Evolutionary conservation across 2,329 filamentous ascomycete genomes (phyloP).

Genomic region (Verticillium nonalfalfae): DNA sequence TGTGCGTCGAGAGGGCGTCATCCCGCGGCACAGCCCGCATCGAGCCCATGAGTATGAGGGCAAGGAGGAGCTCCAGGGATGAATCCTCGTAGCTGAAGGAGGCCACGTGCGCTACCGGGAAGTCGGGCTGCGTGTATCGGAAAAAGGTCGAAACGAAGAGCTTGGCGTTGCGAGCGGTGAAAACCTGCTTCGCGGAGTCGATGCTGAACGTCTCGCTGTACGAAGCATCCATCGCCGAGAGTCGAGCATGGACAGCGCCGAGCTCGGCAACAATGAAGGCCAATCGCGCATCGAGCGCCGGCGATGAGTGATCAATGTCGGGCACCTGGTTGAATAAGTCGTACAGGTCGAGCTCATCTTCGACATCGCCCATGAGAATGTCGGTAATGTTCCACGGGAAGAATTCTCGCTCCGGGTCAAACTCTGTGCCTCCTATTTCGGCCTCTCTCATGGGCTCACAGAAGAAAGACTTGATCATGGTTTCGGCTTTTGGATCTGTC

Average conservation of each 20-base stretch:
- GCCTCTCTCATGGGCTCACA: constrained; percentile 7
- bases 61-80: constrained; percentile 9
- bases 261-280: constrained; percentile 8
- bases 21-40: constrained; percentile 12
- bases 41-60: constrained; percentile 12
- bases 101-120: constrained; percentile 19
- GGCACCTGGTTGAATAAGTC: constrained; percentile 1
- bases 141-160: constrained; percentile 16
- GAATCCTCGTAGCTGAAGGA: constrained; percentile 13
- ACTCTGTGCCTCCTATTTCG: constrained; percentile 1
- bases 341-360: constrained; percentile 1
- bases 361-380: constrained; percentile 4
- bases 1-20: constrained; percentile 8
- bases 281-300: constrained; percentile 2
- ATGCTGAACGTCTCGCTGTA: constrained; percentile 10
- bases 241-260: constrained; percentile 7
- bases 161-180: constrained; percentile 13
- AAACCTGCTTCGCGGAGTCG: constrained; percentile 9
- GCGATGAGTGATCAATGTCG: background rate
- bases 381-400: constrained; percentile 9
- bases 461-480: constrained; percentile 14
- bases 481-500: constrained; percentile 16
- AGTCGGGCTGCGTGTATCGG: constrained; percentile 17
- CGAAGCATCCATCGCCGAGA: constrained; percentile 7
- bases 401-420: constrained; percentile 1